Evolutionary conservation across 2,329 filamentous ascomycete genomes (phyloP), one percentile per base, ranked within the genome.

Genomic region (Colletotrichum gloeosporioides): DNA sequence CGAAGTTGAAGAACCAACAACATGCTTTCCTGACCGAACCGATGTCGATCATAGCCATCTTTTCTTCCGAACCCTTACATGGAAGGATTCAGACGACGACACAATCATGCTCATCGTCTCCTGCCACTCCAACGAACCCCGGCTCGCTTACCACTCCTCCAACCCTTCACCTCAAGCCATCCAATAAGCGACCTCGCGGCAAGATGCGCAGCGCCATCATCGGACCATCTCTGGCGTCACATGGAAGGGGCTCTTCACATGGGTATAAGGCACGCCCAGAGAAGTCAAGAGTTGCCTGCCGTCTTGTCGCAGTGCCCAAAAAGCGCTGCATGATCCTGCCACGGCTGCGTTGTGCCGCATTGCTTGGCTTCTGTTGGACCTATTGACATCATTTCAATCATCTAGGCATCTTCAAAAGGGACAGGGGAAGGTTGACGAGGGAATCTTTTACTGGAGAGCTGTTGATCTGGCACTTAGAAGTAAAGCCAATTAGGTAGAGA

Each of bases 1-100:
- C 27, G 22, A 85, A 85, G 77, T 87, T 87, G 78, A 87, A 89
- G 72, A 86, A 84, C 88, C 88, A 90, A 49, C 3, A 22, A 18
- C 6, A 49, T 22, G 44, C 44, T 49, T 49, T n/a, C 6, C 18
- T 49, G 44, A 49, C 18, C 44, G 18, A 49, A 49, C 44, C 44
- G 44, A 22, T 49, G 44, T 4, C 44, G 44, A 49, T 49, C n/a
- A 49, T 49, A 49, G 9, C 44, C 44, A n/a, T 49, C 18, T 49
- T 49, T 49, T 49, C 44, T 49, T n/a, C 10, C 44, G 6, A 49
- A 22, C 10, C 39, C 39, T n/a, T 1, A 49, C n/a, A 22, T n/a
- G 39, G 9, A 49, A 49, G 44, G 18, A 49, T 49, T 49, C 7
- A 18, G 18, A 22, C 44, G 44, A 22, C 44, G 44, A 22, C 44